Percentiles rank a stretch among this genome's conserved stretches.
These are phyloP conservation scores for Picea glauca DNA, from an alignment of 75 land plant species.

Conservation along the genomic window DNA sequence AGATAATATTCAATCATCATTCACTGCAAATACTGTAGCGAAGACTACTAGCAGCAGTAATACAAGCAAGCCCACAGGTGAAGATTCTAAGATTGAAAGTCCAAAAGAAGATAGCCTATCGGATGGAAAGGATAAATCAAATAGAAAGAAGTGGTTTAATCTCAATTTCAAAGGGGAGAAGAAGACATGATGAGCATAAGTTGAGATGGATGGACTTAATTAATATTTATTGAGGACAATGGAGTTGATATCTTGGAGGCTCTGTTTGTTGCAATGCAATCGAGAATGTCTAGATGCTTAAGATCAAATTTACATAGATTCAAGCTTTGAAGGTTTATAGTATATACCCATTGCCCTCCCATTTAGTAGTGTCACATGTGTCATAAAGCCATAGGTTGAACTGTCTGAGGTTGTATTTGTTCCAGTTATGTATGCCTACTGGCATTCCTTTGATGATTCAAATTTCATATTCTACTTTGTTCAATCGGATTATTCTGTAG, in stretches of 20 bases:
- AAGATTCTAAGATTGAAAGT: conserved; percentile 41
- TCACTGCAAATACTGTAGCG: conserved; percentile 24
- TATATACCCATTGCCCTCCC: conserved; percentile 8
- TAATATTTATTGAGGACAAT: background rate
- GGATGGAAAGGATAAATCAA: conserved; percentile 54
- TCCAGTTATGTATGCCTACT: background rate
- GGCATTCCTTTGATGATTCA: no score
- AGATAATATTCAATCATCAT: conserved; percentile 76
- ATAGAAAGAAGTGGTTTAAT: conserved; percentile 75
- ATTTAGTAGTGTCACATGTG: background rate
- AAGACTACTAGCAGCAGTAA: conserved; percentile 42
- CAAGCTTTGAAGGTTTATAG: conserved; percentile 20
- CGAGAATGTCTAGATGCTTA: conserved; percentile 22
- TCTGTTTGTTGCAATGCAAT: background rate
- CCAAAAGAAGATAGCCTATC: no score
- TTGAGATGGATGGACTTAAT: background rate
- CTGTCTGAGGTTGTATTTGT: background rate
- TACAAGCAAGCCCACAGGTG: conserved; percentile 40
- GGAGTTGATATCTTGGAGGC: background rate
- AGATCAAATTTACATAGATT: conserved; percentile 31
- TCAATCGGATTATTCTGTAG: background rate
- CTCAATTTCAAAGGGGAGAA: conserved; percentile 60
- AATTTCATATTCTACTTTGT: background rate
- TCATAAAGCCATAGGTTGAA: no score
- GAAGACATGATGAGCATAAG: conserved; percentile 25